Evolutionary conservation across 179 eudicot species (phyloP).

Genomic region (Silene vulgaris): DNA sequence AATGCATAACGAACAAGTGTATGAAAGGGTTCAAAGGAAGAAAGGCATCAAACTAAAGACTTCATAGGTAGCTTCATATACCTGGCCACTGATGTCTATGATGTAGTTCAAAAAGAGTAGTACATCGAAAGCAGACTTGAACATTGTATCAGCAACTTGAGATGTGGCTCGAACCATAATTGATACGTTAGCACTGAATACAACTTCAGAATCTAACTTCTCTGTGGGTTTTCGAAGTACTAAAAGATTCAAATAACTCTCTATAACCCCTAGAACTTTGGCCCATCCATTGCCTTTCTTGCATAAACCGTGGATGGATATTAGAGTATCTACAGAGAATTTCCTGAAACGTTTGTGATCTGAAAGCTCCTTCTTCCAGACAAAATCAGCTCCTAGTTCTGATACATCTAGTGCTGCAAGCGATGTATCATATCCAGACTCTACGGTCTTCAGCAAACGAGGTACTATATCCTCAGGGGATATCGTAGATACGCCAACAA

Average conservation of each 20-base stretch:
- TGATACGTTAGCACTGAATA: conserved; percentile 43
- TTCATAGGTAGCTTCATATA: conserved; percentile 26
- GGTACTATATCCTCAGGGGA: conserved; percentile 68
- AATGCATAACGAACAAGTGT: neutral
- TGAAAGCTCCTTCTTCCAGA: conserved; percentile 63
- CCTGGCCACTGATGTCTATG: conserved; percentile 83
- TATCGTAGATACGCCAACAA: conserved; percentile 44
- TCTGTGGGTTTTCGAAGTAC: conserved; percentile 61
- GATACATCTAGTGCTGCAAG: conserved; percentile 43
- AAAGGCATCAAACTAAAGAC: neutral
- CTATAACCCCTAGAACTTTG: conserved; percentile 61
- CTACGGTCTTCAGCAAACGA: conserved; percentile 62
- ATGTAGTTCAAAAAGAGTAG: conserved; percentile 69
- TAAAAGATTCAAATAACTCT: conserved; percentile 63
- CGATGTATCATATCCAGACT: conserved; percentile 59
- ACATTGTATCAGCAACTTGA: conserved; percentile 81
- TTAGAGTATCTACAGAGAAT: conserved; percentile 63
- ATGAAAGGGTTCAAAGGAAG: neutral
- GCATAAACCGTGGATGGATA: conserved; percentile 58
- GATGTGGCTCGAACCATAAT: conserved; percentile 69
- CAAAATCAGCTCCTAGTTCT: conserved; percentile 66
- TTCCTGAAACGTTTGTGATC: conserved; percentile 72
- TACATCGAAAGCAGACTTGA: conserved; percentile 76
- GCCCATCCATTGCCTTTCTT: conserved; percentile 64
- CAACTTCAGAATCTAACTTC: conserved; percentile 40